These are phyloP conservation scores for Wickerhamiella sorbophila DNA, from an alignment of 805 yeast species.

Conservation along the genomic window DNA sequence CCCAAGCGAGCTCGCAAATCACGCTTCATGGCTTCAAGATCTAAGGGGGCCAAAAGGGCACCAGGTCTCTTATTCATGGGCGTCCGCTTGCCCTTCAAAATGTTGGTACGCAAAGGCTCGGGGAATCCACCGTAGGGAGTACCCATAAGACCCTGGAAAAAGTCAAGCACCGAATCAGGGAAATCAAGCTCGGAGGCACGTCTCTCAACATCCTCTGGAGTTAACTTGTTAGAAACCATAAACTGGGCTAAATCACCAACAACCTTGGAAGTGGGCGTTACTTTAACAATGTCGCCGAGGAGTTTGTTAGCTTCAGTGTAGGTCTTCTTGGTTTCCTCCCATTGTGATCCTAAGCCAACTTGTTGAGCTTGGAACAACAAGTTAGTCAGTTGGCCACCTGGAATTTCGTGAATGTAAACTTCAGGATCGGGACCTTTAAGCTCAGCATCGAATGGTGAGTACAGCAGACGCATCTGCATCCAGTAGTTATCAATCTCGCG, in stretches of 20 bases:
- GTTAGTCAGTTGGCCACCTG: constrained; percentile 99
- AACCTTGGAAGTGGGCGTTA: constrained; percentile 98
- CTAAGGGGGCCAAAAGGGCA: constrained; percentile 70
- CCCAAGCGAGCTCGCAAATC: constrained; percentile 71
- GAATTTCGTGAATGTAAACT: constrained; percentile 95
- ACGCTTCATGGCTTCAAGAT: constrained; percentile 53
- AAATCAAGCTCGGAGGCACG: constrained; percentile 86
- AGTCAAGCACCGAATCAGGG: constrained; percentile 97
- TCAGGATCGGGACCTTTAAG: constrained; percentile 99
- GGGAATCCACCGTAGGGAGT: constrained; percentile 99
- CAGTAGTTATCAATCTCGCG: constrained; percentile 87
- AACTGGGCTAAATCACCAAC: constrained; percentile 99
- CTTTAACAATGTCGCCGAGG: constrained; percentile 94
- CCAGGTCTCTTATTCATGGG: constrained; percentile 88
- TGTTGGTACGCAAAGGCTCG: constrained; percentile 88
- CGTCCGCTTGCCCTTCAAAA: constrained; percentile 83
- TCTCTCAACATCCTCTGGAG: constrained; percentile 69
- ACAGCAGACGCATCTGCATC: constrained; percentile 96
- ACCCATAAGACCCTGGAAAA: constrained; percentile 98
- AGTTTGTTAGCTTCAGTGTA: constrained; percentile 82
- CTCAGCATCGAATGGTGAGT: constrained; percentile 96
- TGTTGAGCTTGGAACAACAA: constrained; percentile 98
- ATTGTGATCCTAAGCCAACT: constrained; percentile 91
- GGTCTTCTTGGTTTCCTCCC: constrained; percentile 92
- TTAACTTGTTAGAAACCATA: constrained; percentile 90